Base-by-base conservation (phyloP, 2,329 filamentous ascomycete genomes). In the Cladosporium phlei region DNA sequence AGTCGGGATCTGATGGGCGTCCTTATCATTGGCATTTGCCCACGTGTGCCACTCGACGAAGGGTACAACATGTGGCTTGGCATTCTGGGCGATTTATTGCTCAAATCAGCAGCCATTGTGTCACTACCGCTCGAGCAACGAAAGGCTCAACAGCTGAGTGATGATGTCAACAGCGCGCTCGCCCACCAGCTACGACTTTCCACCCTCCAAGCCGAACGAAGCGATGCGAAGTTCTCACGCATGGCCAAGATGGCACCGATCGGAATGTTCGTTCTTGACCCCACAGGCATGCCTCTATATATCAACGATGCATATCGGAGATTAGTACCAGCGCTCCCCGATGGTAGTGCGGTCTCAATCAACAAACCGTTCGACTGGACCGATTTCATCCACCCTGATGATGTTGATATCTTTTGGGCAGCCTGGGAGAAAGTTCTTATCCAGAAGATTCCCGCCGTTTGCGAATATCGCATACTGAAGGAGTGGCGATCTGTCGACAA, bases 171-270 rank as follows among this genome's bases (percentile, higher is more conserved):
- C 58, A 60, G 65, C 35, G 61, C 65, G n/a, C 57, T 63, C 1
- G 58, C 67, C 28, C 65, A 63, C 48, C 60, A 66, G 45, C 49
- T 68, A 8, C 56, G 57, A 8, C 38, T 60, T 9, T 59, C 56
- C 6, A 61, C 58, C 22, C 40, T 44, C 4, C 40, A 44, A 35
- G 43, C 51, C 3, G 52, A 46, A 14, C 47, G 55, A 6, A 62
- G 59, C 10, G 67, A 69, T 34, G 56, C 62, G 1, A 52, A 60
- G 16, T 66, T 71, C 22, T 59, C 64, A 30, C 57, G 64, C 5
- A 66, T 71, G 54, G 66, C 68, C 2, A 62, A 68, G 42, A 50
- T 61, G 7, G 60, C 66, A 4, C 66, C 68, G 3, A 54, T 71
- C 5, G 67, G 62, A 2, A 68, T 71, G 32, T 67, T 47, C 28